phyloP scores from a whole-genome alignment of 2,329 filamentous ascomycete species.

The Pseudomassariella vexata region DNA sequence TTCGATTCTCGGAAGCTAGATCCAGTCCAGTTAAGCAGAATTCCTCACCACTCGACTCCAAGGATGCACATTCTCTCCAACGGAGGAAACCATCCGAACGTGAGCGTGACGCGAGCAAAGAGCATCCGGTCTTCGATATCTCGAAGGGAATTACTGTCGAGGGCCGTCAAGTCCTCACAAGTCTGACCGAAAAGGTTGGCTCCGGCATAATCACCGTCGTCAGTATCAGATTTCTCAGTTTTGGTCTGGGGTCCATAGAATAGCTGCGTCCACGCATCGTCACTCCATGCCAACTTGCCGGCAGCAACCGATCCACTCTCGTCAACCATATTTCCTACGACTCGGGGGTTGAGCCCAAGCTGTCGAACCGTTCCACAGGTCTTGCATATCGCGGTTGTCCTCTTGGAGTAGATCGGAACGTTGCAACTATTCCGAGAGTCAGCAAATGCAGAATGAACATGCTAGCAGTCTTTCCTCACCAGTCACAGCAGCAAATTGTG shows the following conservation, averaged over 20 bases:
- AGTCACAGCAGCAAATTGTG: constrained; percentile 34
- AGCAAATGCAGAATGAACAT: background rate
- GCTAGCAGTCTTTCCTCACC: constrained; percentile 21
- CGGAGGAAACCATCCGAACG: constrained; percentile 46
- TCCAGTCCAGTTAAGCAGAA: too few species aligned
- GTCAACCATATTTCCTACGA: constrained; percentile 37
- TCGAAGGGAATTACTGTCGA: constrained; percentile 33
- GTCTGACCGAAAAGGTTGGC: constrained; percentile 38
- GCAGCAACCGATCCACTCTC: constrained; percentile 48
- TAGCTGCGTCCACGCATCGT: constrained; percentile 42
- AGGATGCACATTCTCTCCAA: constrained; percentile 33
- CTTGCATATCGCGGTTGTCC: constrained; percentile 27
- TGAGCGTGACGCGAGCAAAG: constrained; percentile 45
- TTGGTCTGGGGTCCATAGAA: constrained; percentile 17
- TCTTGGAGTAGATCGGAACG: constrained; percentile 47
- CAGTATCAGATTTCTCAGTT: background rate
- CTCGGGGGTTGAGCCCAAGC: constrained; percentile 32
- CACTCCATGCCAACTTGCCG: constrained; percentile 48
- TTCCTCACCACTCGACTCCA: constrained; percentile 34
- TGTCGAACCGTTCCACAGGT: constrained; percentile 25
- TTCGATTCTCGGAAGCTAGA: too few species aligned
- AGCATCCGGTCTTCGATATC: constrained; percentile 45
- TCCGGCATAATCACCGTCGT: constrained; percentile 1
- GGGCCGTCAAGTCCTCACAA: constrained; percentile 29
- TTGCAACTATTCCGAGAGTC: constrained; percentile 37